Evolutionary conservation across 371 early-diverging fungal genomes (phyloP).

Genomic region (Cokeromyces recurvatus): DNA sequence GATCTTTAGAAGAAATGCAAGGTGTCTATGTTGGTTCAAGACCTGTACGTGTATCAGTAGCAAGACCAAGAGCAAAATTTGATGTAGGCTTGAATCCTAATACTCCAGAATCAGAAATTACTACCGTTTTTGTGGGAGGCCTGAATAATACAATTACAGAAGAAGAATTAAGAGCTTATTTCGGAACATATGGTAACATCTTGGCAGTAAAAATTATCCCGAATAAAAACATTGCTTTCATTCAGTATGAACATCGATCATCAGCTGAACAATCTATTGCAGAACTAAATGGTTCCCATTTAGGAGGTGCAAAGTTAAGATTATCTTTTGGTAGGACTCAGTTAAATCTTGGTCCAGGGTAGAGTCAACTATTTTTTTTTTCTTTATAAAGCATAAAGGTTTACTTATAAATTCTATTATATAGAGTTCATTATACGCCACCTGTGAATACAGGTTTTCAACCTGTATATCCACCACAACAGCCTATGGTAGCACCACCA

Average conservation of each 20-base stretch:
- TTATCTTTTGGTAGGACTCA: slow-evolving; percentile 83
- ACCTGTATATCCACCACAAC: too few species aligned
- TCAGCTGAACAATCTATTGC: slow-evolving; percentile 77
- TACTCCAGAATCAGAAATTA: slow-evolving; percentile 69
- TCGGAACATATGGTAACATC: slow-evolving; percentile 70
- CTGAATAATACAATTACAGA: slow-evolving; percentile 25
- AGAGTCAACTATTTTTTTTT: not conserved
- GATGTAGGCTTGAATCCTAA: slow-evolving; percentile 20
- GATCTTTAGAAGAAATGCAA: slow-evolving; percentile 80
- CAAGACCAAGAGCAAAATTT: slow-evolving; percentile 70
- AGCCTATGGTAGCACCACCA: not conserved
- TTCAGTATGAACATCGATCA: slow-evolving; percentile 70
- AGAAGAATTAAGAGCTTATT: slow-evolving; percentile 21
- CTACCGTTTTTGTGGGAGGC: slow-evolving; percentile 68
- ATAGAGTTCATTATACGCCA: not conserved
- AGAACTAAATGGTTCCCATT: slow-evolving; percentile 71
- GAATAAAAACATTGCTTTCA: slow-evolving; percentile 84
- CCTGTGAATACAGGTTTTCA: too few species aligned
- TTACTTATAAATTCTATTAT: not conserved
- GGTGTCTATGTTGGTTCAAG: slow-evolving; percentile 69
- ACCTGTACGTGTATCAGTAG: slow-evolving; percentile 80
- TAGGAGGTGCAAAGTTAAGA: slow-evolving; percentile 74
- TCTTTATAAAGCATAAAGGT: not conserved
- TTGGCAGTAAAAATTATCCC: slow-evolving; percentile 83
- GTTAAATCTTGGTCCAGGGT: slow-evolving; percentile 3